Evolutionary conservation across 345 rosid genomes (phyloP).

Genomic region (Salix arbutifolia): DNA sequence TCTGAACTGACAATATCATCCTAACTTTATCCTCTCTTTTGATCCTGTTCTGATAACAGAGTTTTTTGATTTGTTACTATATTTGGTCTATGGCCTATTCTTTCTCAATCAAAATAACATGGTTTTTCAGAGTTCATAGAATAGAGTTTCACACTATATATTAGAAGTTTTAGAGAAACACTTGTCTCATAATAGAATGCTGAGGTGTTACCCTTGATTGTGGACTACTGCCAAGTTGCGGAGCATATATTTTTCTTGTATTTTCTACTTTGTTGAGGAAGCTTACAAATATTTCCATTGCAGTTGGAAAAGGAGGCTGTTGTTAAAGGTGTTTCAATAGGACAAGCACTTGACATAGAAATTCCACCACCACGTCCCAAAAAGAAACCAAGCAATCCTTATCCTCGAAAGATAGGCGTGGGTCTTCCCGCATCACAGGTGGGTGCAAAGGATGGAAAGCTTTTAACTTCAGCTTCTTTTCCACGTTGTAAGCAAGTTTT

Average conservation of each 20-base stretch:
- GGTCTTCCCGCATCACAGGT: conserved; percentile 30
- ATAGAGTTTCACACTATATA: not conserved
- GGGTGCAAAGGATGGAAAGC: conserved; percentile 50
- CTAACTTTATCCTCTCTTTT: not conserved
- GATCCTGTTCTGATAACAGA: not conserved
- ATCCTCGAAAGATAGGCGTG: conserved; percentile 69
- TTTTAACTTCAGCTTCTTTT: conserved; percentile 43
- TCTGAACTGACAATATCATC: not conserved
- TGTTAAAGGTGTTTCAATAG: conserved; percentile 67
- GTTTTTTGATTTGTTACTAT: not conserved
- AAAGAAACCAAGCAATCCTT: conserved; percentile 89
- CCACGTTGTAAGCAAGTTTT: conserved; percentile 39
- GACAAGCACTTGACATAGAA: conserved; percentile 71
- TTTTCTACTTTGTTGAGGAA: not conserved
- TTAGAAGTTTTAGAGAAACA: not conserved
- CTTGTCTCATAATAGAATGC: not conserved
- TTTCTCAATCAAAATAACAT: not conserved
- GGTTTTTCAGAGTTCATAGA: not conserved
- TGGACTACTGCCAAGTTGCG: not conserved
- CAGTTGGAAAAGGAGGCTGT: conserved; percentile 97
- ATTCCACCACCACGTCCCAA: conserved; percentile 99
- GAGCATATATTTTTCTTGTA: not conserved
- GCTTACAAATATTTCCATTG: conserved; percentile 16
- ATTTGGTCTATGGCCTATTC: not conserved
- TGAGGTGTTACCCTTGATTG: not conserved